phyloP scores from a whole-genome alignment of 345 rosid genomes.

The Rhizophora mangle region DNA sequence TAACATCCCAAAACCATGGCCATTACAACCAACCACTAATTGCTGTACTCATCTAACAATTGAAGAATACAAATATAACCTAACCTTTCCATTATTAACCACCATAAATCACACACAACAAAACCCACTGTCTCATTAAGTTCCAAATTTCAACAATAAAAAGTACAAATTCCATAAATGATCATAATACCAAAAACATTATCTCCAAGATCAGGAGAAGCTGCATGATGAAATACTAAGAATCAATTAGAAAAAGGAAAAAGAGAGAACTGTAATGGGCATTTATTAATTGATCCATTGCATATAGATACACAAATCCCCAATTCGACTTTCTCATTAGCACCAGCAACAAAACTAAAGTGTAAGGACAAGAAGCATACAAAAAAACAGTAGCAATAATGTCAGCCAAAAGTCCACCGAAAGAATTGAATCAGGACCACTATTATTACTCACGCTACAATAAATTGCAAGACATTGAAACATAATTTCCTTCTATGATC shows the following conservation, averaged over 20 bases:
- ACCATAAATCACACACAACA: conserved; percentile 1
- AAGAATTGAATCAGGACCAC: neutral
- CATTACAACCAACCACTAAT: neutral
- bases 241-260: no score
- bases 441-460: neutral
- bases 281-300: no score
- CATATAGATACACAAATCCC: no score
- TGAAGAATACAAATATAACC: neutral
- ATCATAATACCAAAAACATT: neutral
- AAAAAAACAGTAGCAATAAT: neutral
- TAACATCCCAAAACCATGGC: neutral
- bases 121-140: conserved; percentile 14
- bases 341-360: neutral
- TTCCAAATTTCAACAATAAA: neutral
- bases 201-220: no score
- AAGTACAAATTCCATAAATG: neutral
- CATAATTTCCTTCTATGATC: neutral
- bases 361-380: neutral
- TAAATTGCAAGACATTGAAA: neutral
- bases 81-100: neutral
- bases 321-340: no score
- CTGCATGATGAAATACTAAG: no score
- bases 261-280: no score
- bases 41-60: neutral
- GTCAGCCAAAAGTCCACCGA: neutral